Base-by-base conservation (phyloP, 345 rosid species). In the Ailanthus altissimus region DNA sequence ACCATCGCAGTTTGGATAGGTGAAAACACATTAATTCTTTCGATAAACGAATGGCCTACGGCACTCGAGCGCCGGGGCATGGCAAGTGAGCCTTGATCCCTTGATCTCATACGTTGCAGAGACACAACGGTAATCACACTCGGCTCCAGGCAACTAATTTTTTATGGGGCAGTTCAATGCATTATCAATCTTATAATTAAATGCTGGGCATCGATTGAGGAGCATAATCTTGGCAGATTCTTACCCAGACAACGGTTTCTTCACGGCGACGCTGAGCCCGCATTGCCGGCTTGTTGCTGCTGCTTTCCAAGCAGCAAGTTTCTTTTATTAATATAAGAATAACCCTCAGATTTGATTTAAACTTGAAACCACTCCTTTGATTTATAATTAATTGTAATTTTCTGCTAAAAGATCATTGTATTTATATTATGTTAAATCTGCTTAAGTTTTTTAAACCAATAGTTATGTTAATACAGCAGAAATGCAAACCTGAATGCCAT, bases 261-360 rank as follows among this genome's bases (percentile, higher is more conserved):
- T 72, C 78, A 79, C 78, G 85, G 67, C 80, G 53, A 79, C 58
- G 82, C 72, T 43, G 69, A 67, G 18, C 43, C 53, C 38, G 23
- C 20, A 42, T 50, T 25, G 26, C 45, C 45, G 21, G 66, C 47
- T 45, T 72, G 76, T 58, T 62, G 51, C 23, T 68, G 76, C 73
- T 56, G 64, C 11, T 73, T 56, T 46, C 79, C 58, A 47, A 15
- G 68, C 68, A 43, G 36, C 47, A n/a, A 75, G 3, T 8, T 58
- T 42, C 72, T 46, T 75, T 72, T n/a, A 26, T 46, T 69, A 25
- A 47, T n/a, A 60, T n/a, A 18, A n/a, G n/a, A n/a, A 32, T 62
- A 6, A 68, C 40, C 9, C 5, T 16, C 58, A 20, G 23, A 53
- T 20, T 53, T 53, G 23, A 11, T 47, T 47, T 9, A 47, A 9